Evolutionary conservation across 164 flowering plant genomes (phyloP), one percentile per base, ranked within the genome.

Genomic region (Chimonanthus salicifolius): DNA sequence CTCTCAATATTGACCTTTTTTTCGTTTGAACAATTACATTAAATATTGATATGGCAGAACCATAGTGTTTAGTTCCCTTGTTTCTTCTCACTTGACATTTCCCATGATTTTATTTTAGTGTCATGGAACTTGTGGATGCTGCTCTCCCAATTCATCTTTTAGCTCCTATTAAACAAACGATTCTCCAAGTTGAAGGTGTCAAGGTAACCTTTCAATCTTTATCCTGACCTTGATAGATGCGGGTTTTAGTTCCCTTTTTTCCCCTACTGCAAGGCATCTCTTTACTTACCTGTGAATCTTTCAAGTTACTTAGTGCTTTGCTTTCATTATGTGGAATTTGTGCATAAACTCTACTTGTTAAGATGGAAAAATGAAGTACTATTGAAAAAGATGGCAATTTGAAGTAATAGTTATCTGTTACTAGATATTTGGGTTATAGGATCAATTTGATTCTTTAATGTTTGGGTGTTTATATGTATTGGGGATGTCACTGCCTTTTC

Each of bases 111-210:
- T 47, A 51, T 68, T 33, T 63, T 74, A 95, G 98, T 88, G 83
- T 92, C 69, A 71, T 95, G 97, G 99, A 95, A 82, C 83, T 95
- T 83, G 98, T 95, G 65, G 99, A 95, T 88, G 95, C 99, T 80
- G 98, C 92, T 62, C 77, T 95, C 18, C 94, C 97, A 1, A 75
- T 77, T 18, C 78, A 86, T 69, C 68, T 78, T 45, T 78, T 95
- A 81, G 90, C 84, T 58, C 92, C 90, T 54, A 83, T 88, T 65
- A 85, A 69, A 78, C 78, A 82, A 78, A 88, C 94, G 73, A 93
- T 93, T 70, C 79, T 86, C 65, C 84, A 86, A 81, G 90, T 92
- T 78, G 90, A 91, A 69, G 94, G 94, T 69, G 97, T 95, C 62
- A 86, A 85, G 92, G 99, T 87, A 73, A 80, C 80, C 68, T 70